These are phyloP conservation scores for Aphanomyces cochlioides DNA, from an alignment of 352 stramenopile species.

Conservation along the genomic window DNA sequence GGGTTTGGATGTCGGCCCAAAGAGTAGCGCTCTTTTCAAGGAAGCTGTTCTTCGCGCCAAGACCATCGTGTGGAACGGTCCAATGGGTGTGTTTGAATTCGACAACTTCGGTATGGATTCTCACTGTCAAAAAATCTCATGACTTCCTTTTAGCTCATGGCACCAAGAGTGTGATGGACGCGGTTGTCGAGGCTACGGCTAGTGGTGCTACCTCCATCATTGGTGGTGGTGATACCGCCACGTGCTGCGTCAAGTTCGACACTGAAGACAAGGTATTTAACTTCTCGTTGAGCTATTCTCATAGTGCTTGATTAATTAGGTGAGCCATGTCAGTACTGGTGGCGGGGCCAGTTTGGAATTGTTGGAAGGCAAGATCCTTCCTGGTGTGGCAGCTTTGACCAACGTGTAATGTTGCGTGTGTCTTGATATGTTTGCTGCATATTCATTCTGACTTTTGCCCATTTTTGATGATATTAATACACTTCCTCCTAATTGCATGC, in stretches of 20 bases:
- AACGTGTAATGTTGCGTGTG: conserved; percentile 56
- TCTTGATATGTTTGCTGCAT: conserved; percentile 8
- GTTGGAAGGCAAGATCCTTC: conserved; percentile 97
- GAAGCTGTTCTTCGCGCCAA: conserved; percentile 80
- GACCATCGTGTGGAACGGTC: conserved; percentile 99
- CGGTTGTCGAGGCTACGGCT: conserved; percentile 93
- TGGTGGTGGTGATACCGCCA: conserved; percentile 96
- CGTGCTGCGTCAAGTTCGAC: conserved; percentile 84
- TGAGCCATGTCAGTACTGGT: conserved; percentile 89
- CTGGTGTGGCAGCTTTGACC: conserved; percentile 95
- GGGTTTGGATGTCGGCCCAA: conserved; percentile 97
- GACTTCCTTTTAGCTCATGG: conserved; percentile 53
- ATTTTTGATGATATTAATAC: background rate
- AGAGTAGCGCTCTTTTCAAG: conserved; percentile 84
- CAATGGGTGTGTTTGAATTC: conserved; percentile 99
- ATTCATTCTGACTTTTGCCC: background rate
- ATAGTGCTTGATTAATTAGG: conserved; percentile 15
- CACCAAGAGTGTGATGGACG: conserved; percentile 95
- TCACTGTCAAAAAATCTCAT: background rate
- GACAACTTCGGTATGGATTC: conserved; percentile 87
- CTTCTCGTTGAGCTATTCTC: background rate
- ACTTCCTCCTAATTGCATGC: background rate
- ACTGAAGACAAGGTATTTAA: conserved; percentile 71
- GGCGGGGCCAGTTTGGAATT: conserved; percentile 96
- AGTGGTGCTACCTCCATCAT: conserved; percentile 96